These are phyloP conservation scores for Mucor indicus DNA, from an alignment of 371 early-diverging fungal species.

Conservation along the genomic window DNA sequence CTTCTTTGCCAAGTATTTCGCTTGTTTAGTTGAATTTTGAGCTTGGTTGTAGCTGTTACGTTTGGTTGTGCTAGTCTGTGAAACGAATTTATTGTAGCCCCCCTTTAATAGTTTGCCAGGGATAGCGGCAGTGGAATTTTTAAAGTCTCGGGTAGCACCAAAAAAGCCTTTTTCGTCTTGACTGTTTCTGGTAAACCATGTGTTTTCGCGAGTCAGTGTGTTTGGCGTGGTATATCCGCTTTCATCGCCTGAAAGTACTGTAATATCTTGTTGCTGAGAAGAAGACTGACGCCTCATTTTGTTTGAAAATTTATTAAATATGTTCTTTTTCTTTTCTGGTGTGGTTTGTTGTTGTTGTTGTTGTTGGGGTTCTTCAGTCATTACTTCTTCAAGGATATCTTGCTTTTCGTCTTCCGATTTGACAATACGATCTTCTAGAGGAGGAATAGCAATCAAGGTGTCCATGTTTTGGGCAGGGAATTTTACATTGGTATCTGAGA, in stretches of 20 bases:
- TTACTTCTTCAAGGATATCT: conserved; percentile 1
- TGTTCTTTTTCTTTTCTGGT: conserved; percentile 4
- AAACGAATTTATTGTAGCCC: conserved; percentile 21
- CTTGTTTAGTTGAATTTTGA: conserved; percentile 36
- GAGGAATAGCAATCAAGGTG: conserved; percentile 29
- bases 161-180: conserved; percentile 12
- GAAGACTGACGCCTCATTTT: not conserved
- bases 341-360: not conserved
- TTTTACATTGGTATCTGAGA: conserved; percentile 28
- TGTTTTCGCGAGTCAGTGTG: conserved; percentile 1
- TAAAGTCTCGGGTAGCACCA: conserved; percentile 19
- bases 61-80: not conserved
- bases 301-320: not conserved
- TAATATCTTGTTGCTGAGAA: conserved; percentile 5
- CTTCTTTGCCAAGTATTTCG: conserved; percentile 46
- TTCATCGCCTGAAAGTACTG: not conserved
- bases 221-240: not conserved
- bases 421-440: conserved; percentile 15
- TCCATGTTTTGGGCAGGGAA: conserved; percentile 33
- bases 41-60: conserved; percentile 6
- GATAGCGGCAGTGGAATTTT: conserved; percentile 19
- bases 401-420: conserved; percentile 24
- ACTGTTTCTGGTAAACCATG: conserved; percentile 5
- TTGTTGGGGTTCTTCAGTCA: not conserved
- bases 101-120: conserved; percentile 36